These are phyloP conservation scores for Panaeolus cyanescens DNA, from an alignment of 768 basidiomycete species.

Conservation along the genomic window DNA sequence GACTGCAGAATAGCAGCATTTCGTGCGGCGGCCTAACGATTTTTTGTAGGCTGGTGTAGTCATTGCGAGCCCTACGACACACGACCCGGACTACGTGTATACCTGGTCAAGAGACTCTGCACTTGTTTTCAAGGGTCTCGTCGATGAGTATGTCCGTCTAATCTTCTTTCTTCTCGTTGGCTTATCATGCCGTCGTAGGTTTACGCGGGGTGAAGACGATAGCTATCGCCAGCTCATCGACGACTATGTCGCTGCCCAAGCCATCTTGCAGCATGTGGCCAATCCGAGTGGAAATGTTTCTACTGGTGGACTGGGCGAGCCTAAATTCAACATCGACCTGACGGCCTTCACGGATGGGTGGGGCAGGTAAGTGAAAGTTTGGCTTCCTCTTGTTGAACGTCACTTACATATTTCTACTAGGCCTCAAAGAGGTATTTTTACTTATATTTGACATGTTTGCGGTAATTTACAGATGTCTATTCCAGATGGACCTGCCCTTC, in stretches of 20 bases:
- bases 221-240: conserved; percentile 52
- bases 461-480: background rate
- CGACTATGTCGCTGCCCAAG: conserved; percentile 53
- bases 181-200: conserved; percentile 18
- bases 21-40: background rate
- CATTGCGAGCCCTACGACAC: conserved; percentile 48
- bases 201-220: conserved; percentile 49
- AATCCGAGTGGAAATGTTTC: conserved; percentile 67
- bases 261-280: conserved; percentile 55
- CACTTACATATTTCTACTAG: conserved; percentile 29
- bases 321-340: conserved; percentile 68
- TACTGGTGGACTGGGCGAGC: conserved; percentile 72
- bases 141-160: conserved; percentile 37
- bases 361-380: conserved; percentile 31
- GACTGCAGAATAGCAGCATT: conserved; percentile 5
- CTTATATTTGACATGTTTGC: background rate
- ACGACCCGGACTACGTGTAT: conserved; percentile 58
- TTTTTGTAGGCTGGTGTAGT: conserved; percentile 38
- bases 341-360: conserved; percentile 58
- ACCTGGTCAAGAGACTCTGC: conserved; percentile 75
- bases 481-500: conserved; percentile 72
- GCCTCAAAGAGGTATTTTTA: conserved; percentile 55
- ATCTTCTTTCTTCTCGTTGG: background rate
- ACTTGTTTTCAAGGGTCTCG: conserved; percentile 55
- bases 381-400: background rate